A percentile compares a stretch with the other conserved stretches of the same genome.
Evolutionary conservation across 345 rosid genomes (phyloP).

Genomic region (Syzygium aromaticum): DNA sequence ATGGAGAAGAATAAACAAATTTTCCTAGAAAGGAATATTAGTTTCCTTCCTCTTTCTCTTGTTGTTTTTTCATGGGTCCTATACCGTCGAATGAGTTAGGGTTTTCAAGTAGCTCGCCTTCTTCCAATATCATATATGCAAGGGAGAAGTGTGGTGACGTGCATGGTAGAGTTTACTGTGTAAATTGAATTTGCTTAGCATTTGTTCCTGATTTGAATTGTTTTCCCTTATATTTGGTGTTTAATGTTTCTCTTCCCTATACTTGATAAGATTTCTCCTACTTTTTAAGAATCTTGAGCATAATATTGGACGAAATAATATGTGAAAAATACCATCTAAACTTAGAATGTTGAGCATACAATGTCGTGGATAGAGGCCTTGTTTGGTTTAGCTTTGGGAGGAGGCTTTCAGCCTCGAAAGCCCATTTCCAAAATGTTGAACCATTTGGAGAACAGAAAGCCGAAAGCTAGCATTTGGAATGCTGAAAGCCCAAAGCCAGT

Average conservation of each 20-base stretch:
- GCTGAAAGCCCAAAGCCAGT: no score
- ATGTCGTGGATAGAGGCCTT: neutral
- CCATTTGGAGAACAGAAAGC: no score
- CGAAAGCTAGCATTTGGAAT: no score
- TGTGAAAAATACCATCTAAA: neutral
- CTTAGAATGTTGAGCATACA: fast-evolving
- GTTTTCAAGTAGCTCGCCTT: neutral
- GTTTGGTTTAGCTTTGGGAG: no score
- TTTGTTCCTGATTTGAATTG: neutral
- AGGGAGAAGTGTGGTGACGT: neutral
- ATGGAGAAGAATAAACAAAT: neutral
- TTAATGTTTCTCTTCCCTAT: neutral
- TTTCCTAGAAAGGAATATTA: neutral
- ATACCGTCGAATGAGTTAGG: neutral
- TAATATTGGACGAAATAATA: neutral
- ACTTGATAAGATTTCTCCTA: neutral
- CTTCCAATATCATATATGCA: neutral
- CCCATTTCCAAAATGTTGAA: no score
- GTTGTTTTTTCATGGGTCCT: neutral
- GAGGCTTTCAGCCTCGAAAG: no score
- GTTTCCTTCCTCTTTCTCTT: neutral
- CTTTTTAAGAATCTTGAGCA: neutral
- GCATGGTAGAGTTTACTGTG: neutral
- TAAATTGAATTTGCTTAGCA: neutral
- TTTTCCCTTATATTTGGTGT: neutral